Evolutionary conservation across 495 filamentous ascomycete genomes (phyloP).

Genomic region (Tuber indicum): DNA sequence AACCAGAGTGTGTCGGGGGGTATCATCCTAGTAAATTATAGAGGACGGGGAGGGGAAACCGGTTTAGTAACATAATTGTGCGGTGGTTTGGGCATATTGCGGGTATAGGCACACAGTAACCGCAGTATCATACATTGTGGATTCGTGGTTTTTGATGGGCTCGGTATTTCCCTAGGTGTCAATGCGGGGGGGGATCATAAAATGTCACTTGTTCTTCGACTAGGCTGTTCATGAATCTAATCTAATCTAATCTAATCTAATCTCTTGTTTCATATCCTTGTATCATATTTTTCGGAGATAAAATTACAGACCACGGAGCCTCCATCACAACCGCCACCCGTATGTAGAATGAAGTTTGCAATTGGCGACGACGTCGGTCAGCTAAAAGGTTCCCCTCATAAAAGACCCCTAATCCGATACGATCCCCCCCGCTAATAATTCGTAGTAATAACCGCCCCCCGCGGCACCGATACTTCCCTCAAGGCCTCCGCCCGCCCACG

Average conservation of each 20-base stretch:
- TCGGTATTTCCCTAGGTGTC: neutral
- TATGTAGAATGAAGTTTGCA: slow-evolving; percentile 31
- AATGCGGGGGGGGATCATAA: neutral
- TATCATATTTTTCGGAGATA: slow-evolving; percentile 7
- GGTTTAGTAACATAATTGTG: neutral
- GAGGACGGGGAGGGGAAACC: neutral
- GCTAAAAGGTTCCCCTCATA: slow-evolving; percentile 28
- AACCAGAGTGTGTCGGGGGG: too few relatives aligned
- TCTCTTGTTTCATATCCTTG: slow-evolving; percentile 7
- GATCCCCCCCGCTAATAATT: slow-evolving; percentile 6
- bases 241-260: slow-evolving; percentile 25
- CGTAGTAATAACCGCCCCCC: slow-evolving; percentile 31
- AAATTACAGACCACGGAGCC: slow-evolving; percentile 20
- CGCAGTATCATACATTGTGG: neutral
- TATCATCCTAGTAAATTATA: too few relatives aligned
- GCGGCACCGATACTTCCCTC: slow-evolving; percentile 38
- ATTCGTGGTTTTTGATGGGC: neutral
- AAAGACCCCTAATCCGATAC: neutral
- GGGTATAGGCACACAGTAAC: neutral
- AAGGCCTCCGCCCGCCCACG: slow-evolving; percentile 35
- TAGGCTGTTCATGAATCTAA: neutral
- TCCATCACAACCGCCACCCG: slow-evolving; percentile 19
- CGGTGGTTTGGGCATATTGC: neutral
- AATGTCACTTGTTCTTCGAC: neutral
- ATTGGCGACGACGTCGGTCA: slow-evolving; percentile 40